Base-by-base conservation (phyloP, 2,329 filamentous ascomycete species). In the Bipolaris cookei region DNA sequence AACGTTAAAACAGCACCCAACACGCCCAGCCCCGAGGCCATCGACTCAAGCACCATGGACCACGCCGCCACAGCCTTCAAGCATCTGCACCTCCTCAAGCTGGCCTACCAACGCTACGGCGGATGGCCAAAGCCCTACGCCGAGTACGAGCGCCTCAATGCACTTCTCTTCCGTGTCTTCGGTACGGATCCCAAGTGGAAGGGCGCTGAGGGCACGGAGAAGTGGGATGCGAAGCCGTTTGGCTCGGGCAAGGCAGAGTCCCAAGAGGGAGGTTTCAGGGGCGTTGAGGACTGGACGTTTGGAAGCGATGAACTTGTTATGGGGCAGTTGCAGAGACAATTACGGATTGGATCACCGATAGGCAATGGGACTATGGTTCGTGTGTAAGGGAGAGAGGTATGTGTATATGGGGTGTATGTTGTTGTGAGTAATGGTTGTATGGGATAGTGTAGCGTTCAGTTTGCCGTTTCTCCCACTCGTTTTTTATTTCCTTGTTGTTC, bases 91-190 rank as follows among this genome's bases (percentile, higher is more conserved):
- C 65, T 74, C 4, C 49, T 75, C 23, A 74, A 78, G 65, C 66
- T 77, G 5, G 72, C 77, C 3, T 80, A 76, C 63, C 78, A 79
- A 69, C 76, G 79, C 44, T 66, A 77, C 6, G 79, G 78, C 8
- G 64, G 66, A 18, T 81, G 78, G 77, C 78, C 80, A 5, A 84
- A 83, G 73, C 70, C 78, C 4, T 80, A 78, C 62, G 69, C 60
- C 7, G 80, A 82, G 64, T 84, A 83, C 61, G 77, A 82, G 65
- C 73, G 72, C 4, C 67, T 84, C 50, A 81, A 80, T 46, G 77
- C 75, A 0, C 74, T 81, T 45, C 48, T 83, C 6, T 81, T 80
- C 68, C 63, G 70, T 4, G 68, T 70, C 16, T 83, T 78, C 59
- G 69, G 69, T 3, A 37, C 37, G 3, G 65, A 72, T 18, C 54